A percentile compares a stretch with the other conserved stretches of the same genome.
phyloP scores from a whole-genome alignment of 148 eudicot genomes.

The Vaccinium darrowii region DNA sequence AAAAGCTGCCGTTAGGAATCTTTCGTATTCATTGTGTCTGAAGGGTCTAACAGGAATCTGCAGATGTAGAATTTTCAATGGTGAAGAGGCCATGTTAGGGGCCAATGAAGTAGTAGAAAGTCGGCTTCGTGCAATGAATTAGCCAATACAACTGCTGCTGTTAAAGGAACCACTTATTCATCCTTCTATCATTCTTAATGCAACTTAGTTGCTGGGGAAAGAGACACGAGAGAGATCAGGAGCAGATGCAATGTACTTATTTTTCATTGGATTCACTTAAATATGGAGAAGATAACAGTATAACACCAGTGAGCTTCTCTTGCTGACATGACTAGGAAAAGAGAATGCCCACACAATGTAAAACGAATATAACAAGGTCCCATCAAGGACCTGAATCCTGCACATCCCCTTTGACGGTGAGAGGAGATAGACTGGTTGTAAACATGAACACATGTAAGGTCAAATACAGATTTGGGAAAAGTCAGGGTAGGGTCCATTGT shows the following conservation, averaged over 20 bases:
- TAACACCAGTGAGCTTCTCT: neutral
- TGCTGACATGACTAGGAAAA: neutral
- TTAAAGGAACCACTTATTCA: neutral
- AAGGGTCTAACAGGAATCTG: conserved; percentile 93
- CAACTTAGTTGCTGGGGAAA: neutral
- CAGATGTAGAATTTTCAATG: conserved; percentile 14
- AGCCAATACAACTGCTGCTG: neutral
- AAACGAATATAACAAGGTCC: neutral
- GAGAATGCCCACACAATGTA: neutral
- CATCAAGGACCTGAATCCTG: neutral
- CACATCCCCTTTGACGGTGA: neutral
- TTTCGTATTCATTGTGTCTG: conserved; percentile 85
- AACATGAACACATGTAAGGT: neutral
- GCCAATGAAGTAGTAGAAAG: neutral
- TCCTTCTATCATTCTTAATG: neutral
- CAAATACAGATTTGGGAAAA: neutral
- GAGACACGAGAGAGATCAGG: neutral
- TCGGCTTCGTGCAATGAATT: neutral
- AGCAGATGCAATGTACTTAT: neutral
- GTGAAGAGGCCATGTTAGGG: neutral
- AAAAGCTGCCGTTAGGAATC: conserved; percentile 78
- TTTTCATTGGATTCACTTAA: neutral
- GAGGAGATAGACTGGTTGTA: neutral
- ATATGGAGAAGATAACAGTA: neutral
- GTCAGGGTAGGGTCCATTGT: neutral